Percentiles rank a stretch among this genome's conserved stretches.
Conservation (phyloP, 1,284 basidiomycete genomes). For the Cutaneotrichosporon cavernicola region DNA sequence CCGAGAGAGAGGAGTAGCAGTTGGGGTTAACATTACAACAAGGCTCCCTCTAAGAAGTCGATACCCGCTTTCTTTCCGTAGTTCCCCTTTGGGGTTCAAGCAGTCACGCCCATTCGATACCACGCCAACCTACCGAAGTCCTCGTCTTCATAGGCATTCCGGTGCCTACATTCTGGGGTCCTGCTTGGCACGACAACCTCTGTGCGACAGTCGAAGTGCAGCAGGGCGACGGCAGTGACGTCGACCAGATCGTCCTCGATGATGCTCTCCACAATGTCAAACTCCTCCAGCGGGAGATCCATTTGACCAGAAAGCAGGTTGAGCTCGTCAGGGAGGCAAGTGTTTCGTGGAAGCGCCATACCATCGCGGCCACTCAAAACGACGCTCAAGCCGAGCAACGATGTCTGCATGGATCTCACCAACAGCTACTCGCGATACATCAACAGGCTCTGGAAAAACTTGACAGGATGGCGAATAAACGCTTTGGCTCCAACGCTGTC, state of each 20-base stretch:
- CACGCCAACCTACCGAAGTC: background rate
- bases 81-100: background rate
- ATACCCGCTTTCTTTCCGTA: background rate
- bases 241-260: background rate
- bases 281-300: background rate
- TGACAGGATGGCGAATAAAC: too few species aligned
- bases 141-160: background rate
- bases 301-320: too few species aligned
- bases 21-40: background rate
- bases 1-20: background rate
- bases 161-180: background rate
- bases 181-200: background rate
- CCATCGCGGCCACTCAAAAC: too few species aligned
- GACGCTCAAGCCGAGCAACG: too few species aligned
- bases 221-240: background rate
- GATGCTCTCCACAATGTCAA: background rate
- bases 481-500: too few species aligned
- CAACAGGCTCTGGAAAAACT: too few species aligned
- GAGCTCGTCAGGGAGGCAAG: too few species aligned
- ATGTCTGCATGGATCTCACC: too few species aligned
- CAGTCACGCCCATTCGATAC: background rate
- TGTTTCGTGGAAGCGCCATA: too few species aligned
- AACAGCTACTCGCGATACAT: too few species aligned
- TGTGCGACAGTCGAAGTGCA: background rate
- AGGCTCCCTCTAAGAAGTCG: background rate